These are phyloP conservation scores for Alloteropsis semialata DNA, from an alignment of 176 grass and related monocot genomes.

Conservation along the genomic window DNA sequence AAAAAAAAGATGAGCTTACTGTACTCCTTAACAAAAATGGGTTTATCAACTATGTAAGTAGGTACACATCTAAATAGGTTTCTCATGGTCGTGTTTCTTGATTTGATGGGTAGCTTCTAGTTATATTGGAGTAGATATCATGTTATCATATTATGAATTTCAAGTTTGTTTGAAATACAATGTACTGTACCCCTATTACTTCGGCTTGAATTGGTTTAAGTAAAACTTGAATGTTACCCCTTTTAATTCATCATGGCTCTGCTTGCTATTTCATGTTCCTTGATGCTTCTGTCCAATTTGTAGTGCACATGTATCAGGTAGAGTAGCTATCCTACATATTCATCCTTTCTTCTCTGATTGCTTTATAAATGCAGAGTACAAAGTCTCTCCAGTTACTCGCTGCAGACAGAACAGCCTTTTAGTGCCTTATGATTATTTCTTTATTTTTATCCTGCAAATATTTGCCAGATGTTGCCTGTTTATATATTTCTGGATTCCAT, in stretches of 20 bases:
- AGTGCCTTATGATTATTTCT: not conserved
- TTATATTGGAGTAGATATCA: not conserved
- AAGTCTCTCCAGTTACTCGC: no score
- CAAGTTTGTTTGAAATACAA: not conserved
- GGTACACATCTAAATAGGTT: not conserved
- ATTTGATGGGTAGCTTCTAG: not conserved
- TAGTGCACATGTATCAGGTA: not conserved
- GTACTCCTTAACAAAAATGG: not conserved
- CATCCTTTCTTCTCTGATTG: not conserved
- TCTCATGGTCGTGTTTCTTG: not conserved
- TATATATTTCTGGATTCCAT: not conserved
- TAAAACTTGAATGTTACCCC: not conserved
- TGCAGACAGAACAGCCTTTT: not conserved
- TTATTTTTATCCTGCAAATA: not conserved
- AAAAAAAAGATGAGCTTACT: not conserved
- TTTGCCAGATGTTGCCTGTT: not conserved
- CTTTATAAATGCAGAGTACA: no score
- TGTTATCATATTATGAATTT: not conserved
- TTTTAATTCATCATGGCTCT: not conserved
- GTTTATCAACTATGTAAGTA: not conserved
- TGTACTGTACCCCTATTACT: not conserved
- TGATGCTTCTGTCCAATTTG: not conserved
- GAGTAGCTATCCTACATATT: not conserved
- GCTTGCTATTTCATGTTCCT: not conserved
- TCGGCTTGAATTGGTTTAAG: not conserved